Conservation (phyloP, 306 rosid species). For the Vigna radiata region DNA sequence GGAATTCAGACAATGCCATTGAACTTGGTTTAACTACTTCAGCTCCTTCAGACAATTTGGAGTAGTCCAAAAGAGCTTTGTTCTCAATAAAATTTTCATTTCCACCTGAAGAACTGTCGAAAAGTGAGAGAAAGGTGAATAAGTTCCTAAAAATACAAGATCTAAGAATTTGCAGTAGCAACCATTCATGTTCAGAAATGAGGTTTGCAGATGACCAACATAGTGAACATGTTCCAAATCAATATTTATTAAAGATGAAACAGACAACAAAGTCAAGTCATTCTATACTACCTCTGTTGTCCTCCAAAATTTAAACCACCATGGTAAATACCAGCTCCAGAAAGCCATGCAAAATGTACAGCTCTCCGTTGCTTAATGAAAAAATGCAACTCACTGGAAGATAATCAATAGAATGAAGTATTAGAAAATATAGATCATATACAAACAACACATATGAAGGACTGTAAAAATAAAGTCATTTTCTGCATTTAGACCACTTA, state of each 20-base stretch:
- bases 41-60: constrained; percentile 75
- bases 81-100: constrained; percentile 96
- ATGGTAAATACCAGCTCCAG: constrained; percentile 97
- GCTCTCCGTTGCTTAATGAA: constrained; percentile 97
- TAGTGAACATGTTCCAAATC: neutral
- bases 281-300: constrained; percentile 75
- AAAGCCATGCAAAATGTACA: constrained; percentile 97
- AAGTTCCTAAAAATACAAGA: neutral
- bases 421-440: constrained; percentile 27
- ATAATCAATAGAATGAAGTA: constrained; percentile 40
- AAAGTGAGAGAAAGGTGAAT: constrained; percentile 15
- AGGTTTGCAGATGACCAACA: constrained; percentile 36
- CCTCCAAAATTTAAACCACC: constrained; percentile 94
- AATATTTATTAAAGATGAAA: neutral
- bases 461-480: neutral
- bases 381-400: constrained; percentile 90
- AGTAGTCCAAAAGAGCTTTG: constrained; percentile 88
- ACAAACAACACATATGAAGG: constrained; percentile 23
- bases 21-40: constrained; percentile 86
- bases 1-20: constrained; percentile 92
- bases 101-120: constrained; percentile 70
- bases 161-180: constrained; percentile 23
- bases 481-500: constrained; percentile 14
- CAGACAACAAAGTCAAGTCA: constrained; percentile 43
- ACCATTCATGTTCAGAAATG: constrained; percentile 37